These are phyloP conservation scores for Ophiostoma montium DNA, from an alignment of 2,329 filamentous ascomycete genomes.

Conservation along the genomic window DNA sequence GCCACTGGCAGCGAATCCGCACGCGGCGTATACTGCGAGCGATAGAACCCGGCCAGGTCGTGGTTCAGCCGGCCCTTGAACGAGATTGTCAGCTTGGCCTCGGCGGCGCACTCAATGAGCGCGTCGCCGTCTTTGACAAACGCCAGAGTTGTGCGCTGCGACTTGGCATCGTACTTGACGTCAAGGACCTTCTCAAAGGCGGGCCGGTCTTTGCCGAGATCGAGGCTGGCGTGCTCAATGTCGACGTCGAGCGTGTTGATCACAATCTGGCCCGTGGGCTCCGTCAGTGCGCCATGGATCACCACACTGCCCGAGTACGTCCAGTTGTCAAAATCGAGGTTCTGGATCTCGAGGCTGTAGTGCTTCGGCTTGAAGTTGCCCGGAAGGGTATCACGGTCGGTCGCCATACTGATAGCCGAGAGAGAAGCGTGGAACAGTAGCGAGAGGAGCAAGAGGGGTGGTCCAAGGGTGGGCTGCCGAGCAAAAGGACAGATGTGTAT, in stretches of 20 bases:
- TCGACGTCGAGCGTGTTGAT: constrained; percentile 79
- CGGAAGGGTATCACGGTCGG: constrained; percentile 48
- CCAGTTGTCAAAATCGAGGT: constrained; percentile 62
- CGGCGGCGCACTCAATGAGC: constrained; percentile 46
- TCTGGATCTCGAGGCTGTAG: constrained; percentile 69
- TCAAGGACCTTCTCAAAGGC: constrained; percentile 45
- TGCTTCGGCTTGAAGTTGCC: constrained; percentile 63
- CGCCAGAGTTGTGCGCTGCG: constrained; percentile 66
- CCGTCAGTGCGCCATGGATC: constrained; percentile 61
- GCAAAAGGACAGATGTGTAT: no score
- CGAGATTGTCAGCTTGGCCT: constrained; percentile 42
- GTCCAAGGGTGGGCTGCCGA: no score
- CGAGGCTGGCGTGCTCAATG: constrained; percentile 50
- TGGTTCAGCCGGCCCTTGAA: constrained; percentile 76
- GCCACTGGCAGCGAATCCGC: constrained; percentile 38
- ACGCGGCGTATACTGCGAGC: constrained; percentile 63
- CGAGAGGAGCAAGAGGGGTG: no score
- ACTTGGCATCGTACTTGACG: constrained; percentile 68
- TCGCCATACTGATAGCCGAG: constrained; percentile 25
- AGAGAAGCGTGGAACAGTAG: background rate
- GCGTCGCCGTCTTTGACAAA: constrained; percentile 46
- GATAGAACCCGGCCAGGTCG: constrained; percentile 96
- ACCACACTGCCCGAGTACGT: constrained; percentile 70
- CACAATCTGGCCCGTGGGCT: constrained; percentile 60
- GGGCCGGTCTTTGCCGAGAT: constrained; percentile 40